Evolutionary conservation across 2,329 filamentous ascomycete genomes (phyloP), one percentile per base, ranked within the genome.

Genomic region (Aureobasidium zeae): DNA sequence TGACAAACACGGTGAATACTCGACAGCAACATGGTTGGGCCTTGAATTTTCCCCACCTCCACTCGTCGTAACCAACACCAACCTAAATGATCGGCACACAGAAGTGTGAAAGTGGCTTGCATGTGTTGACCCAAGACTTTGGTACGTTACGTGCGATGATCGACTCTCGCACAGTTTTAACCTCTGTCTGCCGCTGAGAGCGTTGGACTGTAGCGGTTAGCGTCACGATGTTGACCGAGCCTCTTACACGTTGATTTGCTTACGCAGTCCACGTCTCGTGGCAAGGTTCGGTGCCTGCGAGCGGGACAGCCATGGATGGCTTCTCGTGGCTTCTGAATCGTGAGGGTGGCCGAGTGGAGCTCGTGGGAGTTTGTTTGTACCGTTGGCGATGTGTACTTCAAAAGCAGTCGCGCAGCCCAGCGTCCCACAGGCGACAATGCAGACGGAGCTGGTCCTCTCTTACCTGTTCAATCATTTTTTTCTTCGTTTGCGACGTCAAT

Each of bases 341-440:
- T 43, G 28, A n/a, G 29, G 22, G 39, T 43, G 39, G 39, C 33
- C 21, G 21, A 34, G 22, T 5, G 15, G 39, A 26, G 13, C 20
- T 28, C 26, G 39, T 15, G 30, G 39, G 31, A 24, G 28, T 17
- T 29, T 28, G 37, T 25, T 41, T 41, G 39, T 26, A 43, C 39
- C 39, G 39, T 43, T 43, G 29, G 32, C 29, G 30, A 43, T 30
- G 34, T 29, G 21, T 43, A 43, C 30, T 30, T 43, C 16, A 34
- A 33, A 43, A 43, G 28, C 22, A 13, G 30, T 26, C 39, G 19
- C 39, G 39, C 16, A 26, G 29, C 30, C 39, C n/a, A n/a, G 30
- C 39, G 28, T 43, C 30, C 21, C 36, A 33, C 39, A 15, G 25
- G 22, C n/a, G n/a, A n/a, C n/a, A n/a, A n/a, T 13, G 21, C 39